A percentile compares a stretch with the other conserved stretches of the same genome.
These are phyloP conservation scores for Kuraishia piskuri DNA, from an alignment of 805 yeast genomes.

Conservation along the genomic window DNA sequence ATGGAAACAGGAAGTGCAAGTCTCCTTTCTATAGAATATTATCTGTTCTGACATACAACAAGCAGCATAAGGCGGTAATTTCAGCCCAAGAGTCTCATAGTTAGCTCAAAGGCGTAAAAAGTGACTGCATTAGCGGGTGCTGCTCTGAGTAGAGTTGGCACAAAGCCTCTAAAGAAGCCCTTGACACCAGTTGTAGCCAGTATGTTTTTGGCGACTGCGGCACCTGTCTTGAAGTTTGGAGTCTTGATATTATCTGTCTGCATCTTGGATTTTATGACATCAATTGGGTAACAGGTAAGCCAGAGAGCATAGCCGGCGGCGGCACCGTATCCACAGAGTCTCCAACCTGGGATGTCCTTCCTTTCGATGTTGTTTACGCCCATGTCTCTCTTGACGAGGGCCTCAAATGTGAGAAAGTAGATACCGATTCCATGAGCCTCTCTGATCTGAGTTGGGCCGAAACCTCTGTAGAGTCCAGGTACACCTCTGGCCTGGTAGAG, in stretches of 20 bases:
- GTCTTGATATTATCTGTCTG: conserved; percentile 55
- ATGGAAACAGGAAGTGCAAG: too few species aligned
- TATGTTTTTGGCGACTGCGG: conserved; percentile 51
- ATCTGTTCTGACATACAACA: too few species aligned
- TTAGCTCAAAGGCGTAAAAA: conserved; percentile 84
- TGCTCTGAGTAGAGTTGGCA: conserved; percentile 90
- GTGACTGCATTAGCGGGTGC: conserved; percentile 99
- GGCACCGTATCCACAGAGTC: conserved; percentile 71
- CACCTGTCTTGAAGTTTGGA: conserved; percentile 50
- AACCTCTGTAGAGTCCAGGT: conserved; percentile 66
- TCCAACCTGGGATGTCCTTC: conserved; percentile 79
- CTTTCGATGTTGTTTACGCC: conserved; percentile 38
- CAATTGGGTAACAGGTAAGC: conserved; percentile 80
- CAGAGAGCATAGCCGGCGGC: conserved; percentile 82
- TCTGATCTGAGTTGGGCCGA: conserved; percentile 73
- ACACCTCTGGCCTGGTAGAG: conserved; percentile 47
- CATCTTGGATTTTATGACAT: conserved; percentile 82
- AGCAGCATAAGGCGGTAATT: too few species aligned
- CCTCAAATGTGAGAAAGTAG: conserved; percentile 88
- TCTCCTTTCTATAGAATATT: too few species aligned
- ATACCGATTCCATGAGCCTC: conserved; percentile 85
- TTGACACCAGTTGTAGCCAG: conserved; percentile 50
- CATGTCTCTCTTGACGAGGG: conserved; percentile 63
- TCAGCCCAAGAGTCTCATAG: conserved; percentile 56
- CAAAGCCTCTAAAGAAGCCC: conserved; percentile 86